Conservation (phyloP, 768 basidiomycete species). For the Terana coerulea region DNA sequence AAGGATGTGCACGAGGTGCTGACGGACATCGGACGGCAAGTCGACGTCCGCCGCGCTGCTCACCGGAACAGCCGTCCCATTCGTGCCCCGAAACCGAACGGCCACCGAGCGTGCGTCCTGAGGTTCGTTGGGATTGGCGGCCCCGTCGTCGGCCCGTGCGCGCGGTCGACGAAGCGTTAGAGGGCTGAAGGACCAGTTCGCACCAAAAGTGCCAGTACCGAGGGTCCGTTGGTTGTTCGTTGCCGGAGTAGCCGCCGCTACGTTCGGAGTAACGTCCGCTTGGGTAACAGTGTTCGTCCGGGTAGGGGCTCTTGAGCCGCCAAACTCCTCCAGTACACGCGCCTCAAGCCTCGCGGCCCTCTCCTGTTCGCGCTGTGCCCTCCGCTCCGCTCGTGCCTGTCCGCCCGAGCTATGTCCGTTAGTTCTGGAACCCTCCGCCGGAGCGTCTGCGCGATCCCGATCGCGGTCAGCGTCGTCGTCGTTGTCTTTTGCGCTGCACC, state of each 20-base stretch:
- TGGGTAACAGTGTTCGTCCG: too few relatives aligned
- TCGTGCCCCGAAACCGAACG: constrained; percentile 1
- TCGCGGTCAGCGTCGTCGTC: constrained; percentile 36
- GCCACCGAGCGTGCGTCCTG: background rate
- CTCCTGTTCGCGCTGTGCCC: constrained; percentile 35
- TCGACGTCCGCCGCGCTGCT: constrained; percentile 2
- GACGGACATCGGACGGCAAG: constrained; percentile 7
- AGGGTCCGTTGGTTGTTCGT: background rate
- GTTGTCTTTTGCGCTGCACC: constrained; percentile 72
- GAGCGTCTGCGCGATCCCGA: constrained; percentile 5
- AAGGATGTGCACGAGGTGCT: constrained; percentile 8
- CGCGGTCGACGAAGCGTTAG: constrained; percentile 9
- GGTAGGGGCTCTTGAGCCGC: background rate
- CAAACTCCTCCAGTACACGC: constrained; percentile 8
- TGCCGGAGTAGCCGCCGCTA: background rate
- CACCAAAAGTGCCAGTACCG: background rate
- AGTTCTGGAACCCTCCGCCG: background rate
- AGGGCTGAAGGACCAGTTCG: constrained; percentile 11
- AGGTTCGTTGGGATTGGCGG: constrained; percentile 6
- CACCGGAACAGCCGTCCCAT: background rate
- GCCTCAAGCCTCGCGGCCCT: constrained; percentile 14
- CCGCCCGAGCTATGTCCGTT: constrained; percentile 9
- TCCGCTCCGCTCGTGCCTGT: constrained; percentile 28
- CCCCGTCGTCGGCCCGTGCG: constrained; percentile 10
- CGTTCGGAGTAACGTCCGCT: background rate